Conservation (phyloP, 75 land plant species). For the Pinus taeda region DNA sequence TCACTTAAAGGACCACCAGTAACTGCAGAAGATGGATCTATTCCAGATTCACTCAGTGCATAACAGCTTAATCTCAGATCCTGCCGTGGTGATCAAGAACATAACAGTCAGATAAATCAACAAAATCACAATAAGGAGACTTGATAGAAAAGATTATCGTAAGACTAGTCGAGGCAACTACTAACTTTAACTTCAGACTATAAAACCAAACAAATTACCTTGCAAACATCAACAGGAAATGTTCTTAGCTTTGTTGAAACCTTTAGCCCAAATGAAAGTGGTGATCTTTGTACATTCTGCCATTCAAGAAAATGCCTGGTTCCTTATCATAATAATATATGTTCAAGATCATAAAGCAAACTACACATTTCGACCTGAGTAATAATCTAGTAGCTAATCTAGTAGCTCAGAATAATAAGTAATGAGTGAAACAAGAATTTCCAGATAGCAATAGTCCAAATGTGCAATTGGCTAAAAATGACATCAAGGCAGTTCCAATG, state of each 20-base stretch:
- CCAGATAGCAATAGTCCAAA: not conserved
- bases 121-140: not conserved
- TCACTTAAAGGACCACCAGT: slow-evolving; percentile 51
- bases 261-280: slow-evolving; percentile 72
- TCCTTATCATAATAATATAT: not conserved
- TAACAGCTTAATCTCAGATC: slow-evolving; percentile 61
- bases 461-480: not conserved
- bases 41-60: slow-evolving; percentile 49
- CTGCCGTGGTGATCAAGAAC: slow-evolving; percentile 24
- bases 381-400: not conserved
- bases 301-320: not conserved
- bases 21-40: slow-evolving; percentile 28
- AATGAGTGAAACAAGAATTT: not conserved
- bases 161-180: not conserved
- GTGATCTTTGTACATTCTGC: slow-evolving; percentile 83
- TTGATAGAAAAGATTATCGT: not conserved
- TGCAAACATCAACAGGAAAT: slow-evolving; percentile 71
- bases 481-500: not conserved
- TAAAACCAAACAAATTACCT: slow-evolving; percentile 33
- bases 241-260: slow-evolving; percentile 69
- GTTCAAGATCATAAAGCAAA: not conserved
- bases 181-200: too few relatives aligned
- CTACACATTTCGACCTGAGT: not conserved
- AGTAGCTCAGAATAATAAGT: too few relatives aligned
- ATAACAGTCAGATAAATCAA: not conserved